phyloP scores from a whole-genome alignment of 2,329 filamentous ascomycete species.

The Nigrospora sphaerica region DNA sequence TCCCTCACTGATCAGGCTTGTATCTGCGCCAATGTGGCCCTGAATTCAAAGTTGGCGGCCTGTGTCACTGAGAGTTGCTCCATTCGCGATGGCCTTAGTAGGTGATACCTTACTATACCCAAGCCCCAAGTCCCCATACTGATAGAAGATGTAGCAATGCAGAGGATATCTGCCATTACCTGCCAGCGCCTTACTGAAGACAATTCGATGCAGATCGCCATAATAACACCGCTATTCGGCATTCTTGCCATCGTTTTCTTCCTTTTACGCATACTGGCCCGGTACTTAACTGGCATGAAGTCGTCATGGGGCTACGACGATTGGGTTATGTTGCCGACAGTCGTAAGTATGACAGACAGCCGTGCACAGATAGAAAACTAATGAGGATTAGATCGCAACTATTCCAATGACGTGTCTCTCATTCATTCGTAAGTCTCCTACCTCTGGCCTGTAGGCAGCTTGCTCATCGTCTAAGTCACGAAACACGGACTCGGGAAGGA shows the following conservation, averaged over 20 bases:
- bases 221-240: slow-evolving; percentile 18
- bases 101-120: not conserved
- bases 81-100: slow-evolving; percentile 16
- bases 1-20: too few relatives aligned
- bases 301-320: slow-evolving; percentile 21
- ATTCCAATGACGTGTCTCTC: slow-evolving; percentile 14
- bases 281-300: slow-evolving; percentile 14
- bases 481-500: slow-evolving; percentile 32
- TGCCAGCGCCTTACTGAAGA: slow-evolving; percentile 12
- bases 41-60: slow-evolving; percentile 8
- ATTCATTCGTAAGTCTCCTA: slow-evolving; percentile 14
- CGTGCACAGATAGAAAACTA: not conserved
- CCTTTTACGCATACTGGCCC: slow-evolving; percentile 17
- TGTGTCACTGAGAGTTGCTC: slow-evolving; percentile 16
- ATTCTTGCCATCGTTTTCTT: slow-evolving; percentile 20
- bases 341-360: slow-evolving; percentile 9
- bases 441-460: not conserved
- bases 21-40: too few relatives aligned
- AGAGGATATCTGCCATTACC: slow-evolving; percentile 17
- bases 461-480: slow-evolving; percentile 20
- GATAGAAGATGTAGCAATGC: slow-evolving; percentile 5
- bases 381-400: not conserved
- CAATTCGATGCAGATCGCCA: slow-evolving; percentile 14
- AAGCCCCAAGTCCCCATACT: not conserved
- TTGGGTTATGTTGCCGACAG: slow-evolving; percentile 17